These are phyloP conservation scores for Zopfochytrium polystomum DNA, from an alignment of 371 early-diverging fungal genomes.

Conservation along the genomic window DNA sequence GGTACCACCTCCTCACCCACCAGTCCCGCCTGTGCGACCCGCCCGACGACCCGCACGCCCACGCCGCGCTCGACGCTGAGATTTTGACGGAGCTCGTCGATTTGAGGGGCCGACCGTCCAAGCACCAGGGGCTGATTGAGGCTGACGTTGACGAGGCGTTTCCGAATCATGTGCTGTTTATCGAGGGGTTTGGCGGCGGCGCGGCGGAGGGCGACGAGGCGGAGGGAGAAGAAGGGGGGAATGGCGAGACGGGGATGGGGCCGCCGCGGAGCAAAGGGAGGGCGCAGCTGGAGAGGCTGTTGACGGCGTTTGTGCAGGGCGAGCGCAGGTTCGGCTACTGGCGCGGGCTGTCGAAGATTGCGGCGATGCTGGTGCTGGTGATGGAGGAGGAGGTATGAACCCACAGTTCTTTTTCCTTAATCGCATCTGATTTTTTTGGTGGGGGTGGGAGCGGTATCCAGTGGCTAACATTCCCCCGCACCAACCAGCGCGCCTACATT, in stretches of 20 bases:
- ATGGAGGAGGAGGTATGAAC: constrained; percentile 15
- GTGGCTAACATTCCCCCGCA: too few species aligned
- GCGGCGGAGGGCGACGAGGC: neutral
- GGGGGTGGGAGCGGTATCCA: too few species aligned
- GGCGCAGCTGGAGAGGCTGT: neutral
- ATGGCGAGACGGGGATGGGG: too few species aligned
- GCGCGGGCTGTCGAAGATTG: neutral
- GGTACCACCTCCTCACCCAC: too few species aligned
- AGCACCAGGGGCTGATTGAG: neutral
- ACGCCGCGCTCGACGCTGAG: neutral
- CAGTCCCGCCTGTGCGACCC: too few species aligned
- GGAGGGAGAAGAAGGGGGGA: neutral
- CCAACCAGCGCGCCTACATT: constrained; percentile 6
- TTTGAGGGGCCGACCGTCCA: neutral
- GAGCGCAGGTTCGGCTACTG: neutral
- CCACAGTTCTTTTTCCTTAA: too few species aligned
- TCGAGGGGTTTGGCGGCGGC: too few species aligned
- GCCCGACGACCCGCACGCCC: neutral
- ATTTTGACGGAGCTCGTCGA: neutral
- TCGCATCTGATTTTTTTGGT: too few species aligned
- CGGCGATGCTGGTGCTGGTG: constrained; percentile 3
- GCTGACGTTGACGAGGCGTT: neutral
- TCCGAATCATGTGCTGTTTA: constrained; percentile 5
- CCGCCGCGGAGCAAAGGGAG: too few species aligned
- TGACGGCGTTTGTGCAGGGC: neutral